Base-by-base conservation (phyloP, 2,329 filamentous ascomycete species). In the Cladosporium austrohemisphaericum region DNA sequence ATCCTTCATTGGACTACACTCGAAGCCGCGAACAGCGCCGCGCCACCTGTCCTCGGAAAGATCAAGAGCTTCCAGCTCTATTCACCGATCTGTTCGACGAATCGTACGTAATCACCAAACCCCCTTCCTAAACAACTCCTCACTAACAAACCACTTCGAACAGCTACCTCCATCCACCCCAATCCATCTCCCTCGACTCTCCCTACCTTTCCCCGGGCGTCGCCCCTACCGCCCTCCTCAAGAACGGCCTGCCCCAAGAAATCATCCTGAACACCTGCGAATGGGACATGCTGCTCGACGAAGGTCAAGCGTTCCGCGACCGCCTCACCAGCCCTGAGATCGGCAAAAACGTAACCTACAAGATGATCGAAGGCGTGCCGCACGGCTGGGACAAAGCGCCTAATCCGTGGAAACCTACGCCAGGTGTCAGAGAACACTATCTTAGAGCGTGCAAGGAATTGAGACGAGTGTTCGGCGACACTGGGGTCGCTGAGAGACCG, bases 331-430 rank as follows among this genome's bases (percentile, higher is more conserved):
- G 52, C n/a, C 53, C 54, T 18, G 59, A 58, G 7, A 55, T 65
- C 25, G 70, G 70, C 19, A 85, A 83, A 66, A 72, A 72, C 6
- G 77, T 85, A 1, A 68, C 71, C 44, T 83, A 82, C 57, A 75
- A 75, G 20, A 76, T 81, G 66, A 74, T 85, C 2, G 68, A 72
- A 3, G 78, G 73, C 2, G 81, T 82, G 18, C 74, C 76, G 22
- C 83, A 85, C 60, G 82, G 76, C 0, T 86, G 83, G 76, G 83
- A 86, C 58, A 86, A 85, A 66, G 77, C 76, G 22, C 80, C 81
- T 0, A 84, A 83, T 58, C 81, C 80, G 4, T 62, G 79, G 19
- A 73, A 71, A 48, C 74, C 75, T 26, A 75, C 75, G 2, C 68
- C 70, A 1, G 74, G 74, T 19, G 73, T 77, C n/a, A 68, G 76